A percentile compares a stretch with the other conserved stretches of the same genome.
Conservation (phyloP, 768 basidiomycete species). For the Kwoniella europaea region DNA sequence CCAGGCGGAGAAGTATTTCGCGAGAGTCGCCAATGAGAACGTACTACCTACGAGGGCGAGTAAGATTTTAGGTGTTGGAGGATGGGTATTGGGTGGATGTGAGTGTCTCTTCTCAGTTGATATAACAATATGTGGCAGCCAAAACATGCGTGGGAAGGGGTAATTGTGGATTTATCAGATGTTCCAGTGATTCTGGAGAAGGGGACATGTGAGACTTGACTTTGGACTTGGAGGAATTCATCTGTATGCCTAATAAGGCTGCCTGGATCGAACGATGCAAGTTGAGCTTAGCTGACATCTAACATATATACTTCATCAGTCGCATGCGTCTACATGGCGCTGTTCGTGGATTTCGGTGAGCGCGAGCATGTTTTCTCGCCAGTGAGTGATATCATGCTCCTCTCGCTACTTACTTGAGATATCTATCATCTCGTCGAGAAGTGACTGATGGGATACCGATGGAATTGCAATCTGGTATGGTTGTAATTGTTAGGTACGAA, state of each 20-base stretch:
- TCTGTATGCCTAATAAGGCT: too few species aligned
- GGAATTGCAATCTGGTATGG: background rate
- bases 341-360: conserved; percentile 47
- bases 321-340: conserved; percentile 43
- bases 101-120: conserved; percentile 17
- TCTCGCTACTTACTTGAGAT: background rate
- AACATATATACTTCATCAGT: conserved; percentile 14
- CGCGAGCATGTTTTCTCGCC: conserved; percentile 51
- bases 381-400: conserved; percentile 25
- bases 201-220: too few species aligned
- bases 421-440: background rate
- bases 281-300: background rate
- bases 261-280: background rate
- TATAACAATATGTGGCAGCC: background rate
- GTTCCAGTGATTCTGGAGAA: too few species aligned
- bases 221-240: too few species aligned
- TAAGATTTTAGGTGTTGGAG: conserved; percentile 42
- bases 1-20: conserved; percentile 45
- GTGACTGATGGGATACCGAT: background rate
- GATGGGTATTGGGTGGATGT: conserved; percentile 44
- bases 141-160: background rate
- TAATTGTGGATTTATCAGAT: too few species aligned
- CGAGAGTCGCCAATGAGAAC: conserved; percentile 34
- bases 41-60: conserved; percentile 31
- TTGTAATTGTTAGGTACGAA: conserved; percentile 3